Conservation (phyloP, 2,329 filamentous ascomycete species). For the Alternaria sp. region DNA sequence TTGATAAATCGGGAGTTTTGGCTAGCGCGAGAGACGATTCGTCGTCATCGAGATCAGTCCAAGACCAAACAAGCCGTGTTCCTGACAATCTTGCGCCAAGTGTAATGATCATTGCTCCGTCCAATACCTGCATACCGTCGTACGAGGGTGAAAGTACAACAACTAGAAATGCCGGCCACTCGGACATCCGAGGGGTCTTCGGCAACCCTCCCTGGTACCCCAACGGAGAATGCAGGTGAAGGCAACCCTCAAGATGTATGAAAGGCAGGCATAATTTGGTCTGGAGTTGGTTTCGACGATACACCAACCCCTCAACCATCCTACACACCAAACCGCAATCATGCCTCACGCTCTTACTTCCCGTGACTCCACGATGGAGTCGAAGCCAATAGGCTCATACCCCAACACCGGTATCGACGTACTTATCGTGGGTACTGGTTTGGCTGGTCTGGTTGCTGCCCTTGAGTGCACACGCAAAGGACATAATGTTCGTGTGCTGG, state of each 20-base stretch:
- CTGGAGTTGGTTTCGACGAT: conserved; percentile 14
- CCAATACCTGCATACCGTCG: conserved; percentile 3
- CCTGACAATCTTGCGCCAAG: conserved; percentile 22
- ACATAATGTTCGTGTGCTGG: conserved; percentile 52
- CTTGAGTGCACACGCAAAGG: conserved; percentile 54
- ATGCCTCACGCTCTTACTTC: conserved; percentile 56
- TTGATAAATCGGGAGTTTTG: conserved; percentile 19
- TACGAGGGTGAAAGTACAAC: conserved; percentile 14
- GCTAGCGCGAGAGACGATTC: conserved; percentile 6
- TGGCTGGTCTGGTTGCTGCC: conserved; percentile 51
- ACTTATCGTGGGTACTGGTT: conserved; percentile 52
- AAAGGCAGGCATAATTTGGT: conserved; percentile 11
- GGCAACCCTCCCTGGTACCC: conserved; percentile 33
- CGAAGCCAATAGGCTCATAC: conserved; percentile 63
- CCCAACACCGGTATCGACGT: conserved; percentile 53
- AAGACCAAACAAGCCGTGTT: conserved; percentile 16
- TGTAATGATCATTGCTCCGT: conserved; percentile 25
- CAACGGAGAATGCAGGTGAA: conserved; percentile 24
- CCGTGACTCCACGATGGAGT: conserved; percentile 57
- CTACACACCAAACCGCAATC: conserved; percentile 14
- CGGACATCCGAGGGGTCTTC: conserved; percentile 32
- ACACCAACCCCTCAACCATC: conserved; percentile 10
- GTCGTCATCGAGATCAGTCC: conserved; percentile 26
- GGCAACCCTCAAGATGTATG: conserved; percentile 26
- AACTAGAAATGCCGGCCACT: conserved; percentile 15